These are phyloP conservation scores for Lentinula guzmanii DNA, from an alignment of 768 basidiomycete genomes.

Conservation along the genomic window DNA sequence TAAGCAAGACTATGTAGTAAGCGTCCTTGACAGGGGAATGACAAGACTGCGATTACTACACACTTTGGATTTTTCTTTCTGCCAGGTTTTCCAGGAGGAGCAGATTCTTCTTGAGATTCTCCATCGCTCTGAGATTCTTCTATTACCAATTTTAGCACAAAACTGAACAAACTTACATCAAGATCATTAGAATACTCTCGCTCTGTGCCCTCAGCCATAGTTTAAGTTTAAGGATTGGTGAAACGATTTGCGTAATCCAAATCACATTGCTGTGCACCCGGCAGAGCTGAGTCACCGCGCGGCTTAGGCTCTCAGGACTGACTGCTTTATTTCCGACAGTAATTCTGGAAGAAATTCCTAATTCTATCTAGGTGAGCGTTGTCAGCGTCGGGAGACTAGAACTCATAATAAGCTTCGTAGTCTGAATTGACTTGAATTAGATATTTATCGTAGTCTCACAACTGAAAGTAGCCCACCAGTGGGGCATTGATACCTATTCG, in stretches of 20 bases:
- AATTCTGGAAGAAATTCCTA: too few species aligned
- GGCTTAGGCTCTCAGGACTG: background rate
- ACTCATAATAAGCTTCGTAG: too few species aligned
- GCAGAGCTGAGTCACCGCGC: background rate
- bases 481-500: background rate
- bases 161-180: constrained; percentile 32
- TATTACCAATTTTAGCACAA: background rate
- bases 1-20: constrained; percentile 9
- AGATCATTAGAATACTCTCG: constrained; percentile 62
- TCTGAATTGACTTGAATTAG: too few species aligned
- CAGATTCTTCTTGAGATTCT: constrained; percentile 44
- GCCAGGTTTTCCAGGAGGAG: constrained; percentile 58
- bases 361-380: too few species aligned
- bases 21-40: constrained; percentile 7
- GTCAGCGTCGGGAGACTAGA: too few species aligned
- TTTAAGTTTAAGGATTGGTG: constrained; percentile 41
- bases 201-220: constrained; percentile 40
- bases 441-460: too few species aligned
- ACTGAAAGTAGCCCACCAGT: background rate
- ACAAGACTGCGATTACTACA: constrained; percentile 16
- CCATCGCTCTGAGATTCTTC: constrained; percentile 47
- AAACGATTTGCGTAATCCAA: constrained; percentile 32
- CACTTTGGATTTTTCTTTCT: constrained; percentile 90
- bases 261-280: background rate
- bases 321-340: too few species aligned